Conservation (phyloP, 768 basidiomycete genomes). For the Boletus huronensis region DNA sequence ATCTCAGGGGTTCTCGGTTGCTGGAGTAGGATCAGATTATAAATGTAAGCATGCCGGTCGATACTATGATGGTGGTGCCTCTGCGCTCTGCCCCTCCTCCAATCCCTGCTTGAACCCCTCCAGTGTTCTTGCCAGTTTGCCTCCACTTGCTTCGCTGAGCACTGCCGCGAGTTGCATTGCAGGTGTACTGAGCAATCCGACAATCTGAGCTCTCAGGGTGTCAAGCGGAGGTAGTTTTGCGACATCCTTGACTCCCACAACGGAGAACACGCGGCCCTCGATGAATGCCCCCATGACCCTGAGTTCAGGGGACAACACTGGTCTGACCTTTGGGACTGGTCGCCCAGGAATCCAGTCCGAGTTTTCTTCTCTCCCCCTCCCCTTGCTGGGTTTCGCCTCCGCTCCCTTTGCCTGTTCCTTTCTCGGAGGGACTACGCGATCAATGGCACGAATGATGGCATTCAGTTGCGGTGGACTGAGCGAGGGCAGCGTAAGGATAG, state of each 20-base stretch:
- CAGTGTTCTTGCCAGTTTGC: constrained; percentile 63
- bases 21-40: not conserved
- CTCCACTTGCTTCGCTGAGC: constrained; percentile 65
- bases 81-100: constrained; percentile 42
- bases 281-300: constrained; percentile 75
- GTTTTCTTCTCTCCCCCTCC: constrained; percentile 55
- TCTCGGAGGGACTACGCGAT: constrained; percentile 61
- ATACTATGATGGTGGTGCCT: constrained; percentile 22
- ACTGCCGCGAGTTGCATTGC: constrained; percentile 70
- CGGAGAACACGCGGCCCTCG: constrained; percentile 68
- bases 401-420: constrained; percentile 51
- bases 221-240: constrained; percentile 76
- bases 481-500: constrained; percentile 59
- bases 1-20: not conserved
- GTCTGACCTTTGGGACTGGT: constrained; percentile 56
- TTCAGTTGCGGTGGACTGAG: constrained; percentile 72
- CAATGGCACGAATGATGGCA: constrained; percentile 63
- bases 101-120: constrained; percentile 70
- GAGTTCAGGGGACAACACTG: constrained; percentile 59
- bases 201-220: constrained; percentile 74
- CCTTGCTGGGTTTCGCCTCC: constrained; percentile 39
- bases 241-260: constrained; percentile 56
- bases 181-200: constrained; percentile 77
- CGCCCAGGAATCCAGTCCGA: constrained; percentile 64
- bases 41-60: constrained; percentile 6